phyloP scores from a whole-genome alignment of 441 rosid genomes.

The Geranium incanum region DNA sequence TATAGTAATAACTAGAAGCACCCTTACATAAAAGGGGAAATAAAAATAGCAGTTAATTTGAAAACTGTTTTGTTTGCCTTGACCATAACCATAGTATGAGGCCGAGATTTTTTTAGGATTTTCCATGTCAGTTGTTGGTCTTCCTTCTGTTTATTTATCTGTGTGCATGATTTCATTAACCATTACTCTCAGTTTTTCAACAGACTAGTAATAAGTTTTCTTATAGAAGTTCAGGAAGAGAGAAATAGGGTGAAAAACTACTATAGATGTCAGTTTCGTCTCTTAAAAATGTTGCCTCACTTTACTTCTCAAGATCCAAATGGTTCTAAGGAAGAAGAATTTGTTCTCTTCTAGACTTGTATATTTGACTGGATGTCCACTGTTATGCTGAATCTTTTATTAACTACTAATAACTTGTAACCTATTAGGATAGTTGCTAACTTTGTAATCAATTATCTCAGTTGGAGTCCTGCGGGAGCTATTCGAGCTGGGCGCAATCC shows the following conservation, averaged over 20 bases:
- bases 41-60: not conserved
- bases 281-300: not conserved
- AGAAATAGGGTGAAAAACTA: too few species aligned
- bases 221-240: too few species aligned
- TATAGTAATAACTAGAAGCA: not conserved
- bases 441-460: constrained; percentile 26
- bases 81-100: not conserved
- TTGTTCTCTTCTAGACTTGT: not conserved
- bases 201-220: too few species aligned
- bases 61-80: not conserved
- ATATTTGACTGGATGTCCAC: not conserved
- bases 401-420: not conserved
- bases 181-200: too few species aligned
- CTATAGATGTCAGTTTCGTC: not conserved
- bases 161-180: not conserved
- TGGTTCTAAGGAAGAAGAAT: not conserved
- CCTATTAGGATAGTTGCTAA: constrained; percentile 14
- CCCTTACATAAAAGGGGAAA: not conserved
- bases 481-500: constrained; percentile 70
- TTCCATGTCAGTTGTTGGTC: not conserved
- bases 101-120: not conserved
- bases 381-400: not conserved
- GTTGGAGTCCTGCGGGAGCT: constrained; percentile 98
- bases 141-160: not conserved
- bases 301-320: not conserved